Percentiles rank a stretch among this genome's conserved stretches.
These are phyloP conservation scores for Periconia digitata DNA, from an alignment of 2,329 filamentous ascomycete genomes.

Conservation along the genomic window DNA sequence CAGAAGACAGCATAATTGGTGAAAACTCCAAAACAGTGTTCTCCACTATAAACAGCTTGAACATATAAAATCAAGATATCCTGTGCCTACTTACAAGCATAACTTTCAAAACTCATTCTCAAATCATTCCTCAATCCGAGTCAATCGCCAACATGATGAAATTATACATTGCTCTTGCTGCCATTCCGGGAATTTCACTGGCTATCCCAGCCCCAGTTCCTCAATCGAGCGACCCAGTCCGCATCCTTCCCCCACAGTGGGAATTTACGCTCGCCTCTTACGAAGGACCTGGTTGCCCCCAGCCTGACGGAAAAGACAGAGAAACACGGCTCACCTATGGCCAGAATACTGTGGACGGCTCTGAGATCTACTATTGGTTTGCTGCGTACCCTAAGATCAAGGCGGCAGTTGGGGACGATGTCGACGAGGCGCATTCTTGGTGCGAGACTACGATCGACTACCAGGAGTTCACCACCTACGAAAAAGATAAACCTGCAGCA, in stretches of 20 bases:
- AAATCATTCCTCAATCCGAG: background rate
- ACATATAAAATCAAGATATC: too few species aligned
- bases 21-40: too few species aligned
- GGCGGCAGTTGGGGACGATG: conserved; percentile 7
- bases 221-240: conserved; percentile 6
- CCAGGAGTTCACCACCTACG: conserved; percentile 8
- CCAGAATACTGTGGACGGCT: conserved; percentile 18
- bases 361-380: conserved; percentile 24
- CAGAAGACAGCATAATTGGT: too few species aligned
- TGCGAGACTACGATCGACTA: conserved; percentile 22
- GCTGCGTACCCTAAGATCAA: conserved; percentile 19
- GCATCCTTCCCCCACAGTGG: conserved; percentile 15
- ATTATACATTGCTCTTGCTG: background rate
- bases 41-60: too few species aligned
- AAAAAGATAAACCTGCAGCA: background rate
- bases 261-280: conserved; percentile 16
- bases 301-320: conserved; percentile 1
- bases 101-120: background rate
- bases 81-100: background rate
- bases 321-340: conserved; percentile 18
- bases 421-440: conserved; percentile 11
- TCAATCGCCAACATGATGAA: background rate
- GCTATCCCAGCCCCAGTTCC: background rate
- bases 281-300: conserved; percentile 19
- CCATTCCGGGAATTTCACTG: background rate